Evolutionary conservation across 2,329 filamentous ascomycete genomes (phyloP).

Genomic region (Diplodia intermedia): DNA sequence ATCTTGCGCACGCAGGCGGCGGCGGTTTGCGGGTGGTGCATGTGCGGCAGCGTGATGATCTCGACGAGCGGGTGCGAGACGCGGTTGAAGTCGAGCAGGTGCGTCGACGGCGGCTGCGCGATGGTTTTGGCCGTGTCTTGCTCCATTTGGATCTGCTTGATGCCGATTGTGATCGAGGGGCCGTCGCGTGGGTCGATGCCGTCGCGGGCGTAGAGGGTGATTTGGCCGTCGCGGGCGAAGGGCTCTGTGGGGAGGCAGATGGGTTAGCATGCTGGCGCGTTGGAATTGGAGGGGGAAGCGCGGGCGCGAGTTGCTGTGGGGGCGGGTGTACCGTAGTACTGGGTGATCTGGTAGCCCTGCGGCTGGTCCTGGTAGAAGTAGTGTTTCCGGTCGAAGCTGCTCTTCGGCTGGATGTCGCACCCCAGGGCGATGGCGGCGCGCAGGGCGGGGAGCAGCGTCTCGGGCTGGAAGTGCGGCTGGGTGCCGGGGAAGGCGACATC

Average conservation of each 20-base stretch:
- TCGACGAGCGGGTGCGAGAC: constrained; percentile 91
- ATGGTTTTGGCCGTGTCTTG: constrained; percentile 97
- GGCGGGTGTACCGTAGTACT: constrained; percentile 72
- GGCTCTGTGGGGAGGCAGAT: constrained; percentile 53
- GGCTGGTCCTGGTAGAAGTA: constrained; percentile 99
- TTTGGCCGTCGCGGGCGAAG: constrained; percentile 71
- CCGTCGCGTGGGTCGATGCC: constrained; percentile 80
- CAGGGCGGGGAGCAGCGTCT: constrained; percentile 85
- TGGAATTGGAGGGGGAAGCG: no score
- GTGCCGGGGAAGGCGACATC: constrained; percentile 89
- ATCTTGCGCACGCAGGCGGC: constrained; percentile 89
- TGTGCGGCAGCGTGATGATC: constrained; percentile 89
- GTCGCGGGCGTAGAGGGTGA: constrained; percentile 76
- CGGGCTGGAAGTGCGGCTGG: constrained; percentile 83
- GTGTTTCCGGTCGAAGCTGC: constrained; percentile 93
- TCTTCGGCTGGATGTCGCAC: constrained; percentile 77
- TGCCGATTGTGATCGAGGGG: constrained; percentile 73
- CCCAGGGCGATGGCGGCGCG: constrained; percentile 84
- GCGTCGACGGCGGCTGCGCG: constrained; percentile 72
- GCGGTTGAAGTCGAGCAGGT: constrained; percentile 92
- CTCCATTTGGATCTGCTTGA: constrained; percentile 95
- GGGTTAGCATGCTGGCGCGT: background rate
- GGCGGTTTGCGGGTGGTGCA: constrained; percentile 85
- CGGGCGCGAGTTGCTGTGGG: no score
- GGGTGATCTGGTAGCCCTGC: constrained; percentile 94